Evolutionary conservation across 345 rosid species (phyloP), one percentile per base, ranked within the genome.

Genomic region (Gossypium herbaceum): DNA sequence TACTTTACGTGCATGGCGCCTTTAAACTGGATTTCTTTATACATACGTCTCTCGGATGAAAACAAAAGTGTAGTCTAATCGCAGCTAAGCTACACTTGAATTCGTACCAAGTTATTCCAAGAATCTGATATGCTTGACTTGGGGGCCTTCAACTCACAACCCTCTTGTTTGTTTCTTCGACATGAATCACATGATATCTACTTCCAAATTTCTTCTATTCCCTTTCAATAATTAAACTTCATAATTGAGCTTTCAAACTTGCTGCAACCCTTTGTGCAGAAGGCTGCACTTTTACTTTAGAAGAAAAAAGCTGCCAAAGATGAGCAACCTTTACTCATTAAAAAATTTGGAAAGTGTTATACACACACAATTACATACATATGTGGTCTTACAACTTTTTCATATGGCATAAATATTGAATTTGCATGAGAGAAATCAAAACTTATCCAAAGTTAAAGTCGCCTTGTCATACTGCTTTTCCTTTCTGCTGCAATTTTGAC

Each of bases 401-500:
- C 9, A 55, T 19, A 55, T 19, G 0, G 0, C 9, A 55, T 19
- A 4, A 55, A 55, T 44, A 66, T 44, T 66, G 70, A 22, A 45
- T 45, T 66, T 66, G 34, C 54, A 45, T 1, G 39, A 22, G 71
- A 47, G 55, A 22, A 67, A 67, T 67, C 29, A 45, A 47, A 45
- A 20, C 71, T 67, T 67, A 45, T 67, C 71, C 71, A 67, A 45
- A 67, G 71, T 47, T 27, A 67, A 67, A 45, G 71, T 22, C 17
- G 39, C 20, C 19, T 20, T 67, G 19, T 67, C 55, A 45, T 67
- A 20, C 3, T 67, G 71, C 55, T 67, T 66, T 67, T 67, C 54
- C 71, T 67, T 67, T 67, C 39, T 45, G 55, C 71, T 67, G 71
- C 55, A 45, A 22, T 12, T 67, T 67, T 67, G 71, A 45, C 71